phyloP scores from a whole-genome alignment of 768 basidiomycete species.

The Sistotremastrum niveocremeum region DNA sequence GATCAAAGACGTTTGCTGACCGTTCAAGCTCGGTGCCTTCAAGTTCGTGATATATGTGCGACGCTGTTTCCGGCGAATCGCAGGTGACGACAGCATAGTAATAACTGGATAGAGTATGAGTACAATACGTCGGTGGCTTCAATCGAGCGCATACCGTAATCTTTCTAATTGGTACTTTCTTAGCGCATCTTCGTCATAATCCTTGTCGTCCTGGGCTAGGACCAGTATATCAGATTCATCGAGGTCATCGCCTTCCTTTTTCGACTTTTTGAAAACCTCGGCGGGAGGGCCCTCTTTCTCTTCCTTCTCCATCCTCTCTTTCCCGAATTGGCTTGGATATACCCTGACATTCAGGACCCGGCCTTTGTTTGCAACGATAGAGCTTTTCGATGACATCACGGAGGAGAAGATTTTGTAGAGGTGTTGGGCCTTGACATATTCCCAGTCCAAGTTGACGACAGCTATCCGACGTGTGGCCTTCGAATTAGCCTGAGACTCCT shows the following conservation, averaged over 20 bases:
- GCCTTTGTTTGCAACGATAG: conserved; percentile 37
- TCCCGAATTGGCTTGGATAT: conserved; percentile 91
- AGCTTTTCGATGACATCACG: conserved; percentile 50
- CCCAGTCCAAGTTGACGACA: conserved; percentile 96
- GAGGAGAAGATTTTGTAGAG: conserved; percentile 90
- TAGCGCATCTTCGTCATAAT: conserved; percentile 80
- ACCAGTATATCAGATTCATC: conserved; percentile 53
- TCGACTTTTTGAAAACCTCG: conserved; percentile 58
- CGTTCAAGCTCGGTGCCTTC: conserved; percentile 94
- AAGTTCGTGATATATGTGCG: conserved; percentile 71
- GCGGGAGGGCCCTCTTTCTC: conserved; percentile 82
- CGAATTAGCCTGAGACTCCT: conserved; percentile 24
- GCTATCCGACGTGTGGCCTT: conserved; percentile 61
- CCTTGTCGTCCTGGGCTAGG: conserved; percentile 55
- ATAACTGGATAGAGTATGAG: conserved; percentile 40
- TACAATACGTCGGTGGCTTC: background rate
- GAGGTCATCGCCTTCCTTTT: conserved; percentile 21
- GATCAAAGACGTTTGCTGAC: conserved; percentile 89
- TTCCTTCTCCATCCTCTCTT: conserved; percentile 71
- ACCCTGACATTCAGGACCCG: conserved; percentile 65
- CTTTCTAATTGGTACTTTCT: conserved; percentile 89
- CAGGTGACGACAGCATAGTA: conserved; percentile 93
- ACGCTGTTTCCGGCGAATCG: conserved; percentile 61
- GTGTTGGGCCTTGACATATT: conserved; percentile 80
- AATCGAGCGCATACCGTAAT: conserved; percentile 44